phyloP scores from a whole-genome alignment of 352 stramenopile genomes.

The Pythium graminicola region DNA sequence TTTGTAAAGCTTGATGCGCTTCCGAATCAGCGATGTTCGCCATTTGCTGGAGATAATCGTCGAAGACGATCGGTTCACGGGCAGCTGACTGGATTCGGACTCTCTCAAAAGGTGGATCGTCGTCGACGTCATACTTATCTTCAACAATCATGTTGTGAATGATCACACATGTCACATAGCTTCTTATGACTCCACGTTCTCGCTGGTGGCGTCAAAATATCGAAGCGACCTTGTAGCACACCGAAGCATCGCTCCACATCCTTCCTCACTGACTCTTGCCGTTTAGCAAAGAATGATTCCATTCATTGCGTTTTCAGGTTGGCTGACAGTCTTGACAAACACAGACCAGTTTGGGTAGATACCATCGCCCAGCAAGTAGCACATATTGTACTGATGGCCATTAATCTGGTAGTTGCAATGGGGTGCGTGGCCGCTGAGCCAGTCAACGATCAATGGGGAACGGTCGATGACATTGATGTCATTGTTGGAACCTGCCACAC shows the following conservation, averaged over 20 bases:
- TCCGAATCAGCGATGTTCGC: background rate
- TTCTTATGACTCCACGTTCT: background rate
- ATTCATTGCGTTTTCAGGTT: slow-evolving; percentile 10
- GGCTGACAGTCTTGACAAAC: slow-evolving; percentile 24
- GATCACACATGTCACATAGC: slow-evolving; percentile 5
- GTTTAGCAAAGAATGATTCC: slow-evolving; percentile 11
- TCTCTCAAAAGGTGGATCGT: background rate
- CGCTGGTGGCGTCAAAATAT: background rate
- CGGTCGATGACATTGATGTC: slow-evolving; percentile 28
- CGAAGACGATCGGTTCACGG: background rate
- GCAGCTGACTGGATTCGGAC: background rate
- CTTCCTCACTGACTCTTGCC: slow-evolving; percentile 22
- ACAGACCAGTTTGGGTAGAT: slow-evolving; percentile 23
- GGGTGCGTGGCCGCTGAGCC: slow-evolving; percentile 7
- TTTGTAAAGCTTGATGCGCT: background rate
- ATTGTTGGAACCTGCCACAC: slow-evolving; percentile 24
- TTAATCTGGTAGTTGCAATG: background rate
- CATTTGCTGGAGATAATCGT: slow-evolving; percentile 1
- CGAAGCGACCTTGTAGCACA: slow-evolving; percentile 11
- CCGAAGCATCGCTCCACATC: slow-evolving; percentile 30
- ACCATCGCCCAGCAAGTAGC: slow-evolving; percentile 24
- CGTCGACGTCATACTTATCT: background rate
- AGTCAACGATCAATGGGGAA: slow-evolving; percentile 20
- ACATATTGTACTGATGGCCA: background rate
- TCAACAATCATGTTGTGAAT: slow-evolving; percentile 17